Evolutionary conservation across 257 asterid genomes (phyloP), one percentile per base, ranked within the genome.

Genomic region (Solanum neorickii): DNA sequence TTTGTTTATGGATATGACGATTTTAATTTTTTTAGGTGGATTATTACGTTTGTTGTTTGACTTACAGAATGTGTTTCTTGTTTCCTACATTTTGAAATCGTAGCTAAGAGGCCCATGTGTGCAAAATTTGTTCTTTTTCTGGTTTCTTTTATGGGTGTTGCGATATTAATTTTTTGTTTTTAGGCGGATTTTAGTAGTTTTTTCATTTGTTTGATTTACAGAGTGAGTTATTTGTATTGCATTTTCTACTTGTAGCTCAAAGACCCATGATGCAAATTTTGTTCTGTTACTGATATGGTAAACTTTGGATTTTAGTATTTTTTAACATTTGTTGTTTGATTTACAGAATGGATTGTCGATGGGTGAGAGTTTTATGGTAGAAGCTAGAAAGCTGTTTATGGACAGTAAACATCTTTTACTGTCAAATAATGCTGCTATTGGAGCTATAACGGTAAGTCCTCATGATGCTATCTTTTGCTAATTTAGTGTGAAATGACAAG

Each of bases 331-430:
- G 27, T 66, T 84, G 78, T 29, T 88, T 83, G 73, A 74, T 15
- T 12, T 89, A n/a, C 94, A 96, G 98, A 93, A 90, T 87, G 95
- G 91, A 74, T 87, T 96, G 68, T 90, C 86, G 56, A 44, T 92
- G 90, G 95, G 90, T 25, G 95, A 88, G 85, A 83, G 88, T 86
- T 84, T 91, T 82, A 82, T 91, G 89, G 89, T 82, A 35, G 92
- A 92, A 91, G 96, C 96, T 5, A 89, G 89, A 15, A 93, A 93
- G 91, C 91, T 96, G 70, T 94, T 95, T 80, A 92, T 88, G 10
- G 96, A 94, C 86, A 94, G 94, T 92, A 94, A 93, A 89, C 93
- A 86, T 91, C 89, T 94, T 90, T 90, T 94, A 87, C 72, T 86
- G 85, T 88, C 92, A 70, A 95, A 89, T 89, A 72, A 88, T 35